Conservation (phyloP, 257 asterid genomes). For the Nicotiana sylvestris region DNA sequence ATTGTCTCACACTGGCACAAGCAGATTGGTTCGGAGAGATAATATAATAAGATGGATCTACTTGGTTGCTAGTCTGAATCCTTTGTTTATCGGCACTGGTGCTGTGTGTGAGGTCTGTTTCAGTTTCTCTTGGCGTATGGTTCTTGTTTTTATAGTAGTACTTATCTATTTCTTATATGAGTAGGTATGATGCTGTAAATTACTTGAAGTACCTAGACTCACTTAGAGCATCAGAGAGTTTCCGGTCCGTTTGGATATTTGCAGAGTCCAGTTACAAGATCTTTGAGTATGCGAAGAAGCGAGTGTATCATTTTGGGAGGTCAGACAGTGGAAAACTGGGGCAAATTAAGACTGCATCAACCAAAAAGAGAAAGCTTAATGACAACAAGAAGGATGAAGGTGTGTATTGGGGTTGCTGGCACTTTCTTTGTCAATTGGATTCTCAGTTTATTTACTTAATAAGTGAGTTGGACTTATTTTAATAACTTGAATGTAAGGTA, state of each 20-base stretch:
- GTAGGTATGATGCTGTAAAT: slow-evolving; percentile 95
- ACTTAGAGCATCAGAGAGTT: slow-evolving; percentile 96
- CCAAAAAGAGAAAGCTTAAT: slow-evolving; percentile 69
- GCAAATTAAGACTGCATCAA: slow-evolving; percentile 37
- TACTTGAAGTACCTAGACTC: slow-evolving; percentile 95
- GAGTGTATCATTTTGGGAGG: slow-evolving; percentile 88
- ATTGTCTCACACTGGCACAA: not conserved
- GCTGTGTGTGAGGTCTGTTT: not conserved
- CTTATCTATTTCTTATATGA: slow-evolving; percentile 19
- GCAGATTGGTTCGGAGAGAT: not conserved
- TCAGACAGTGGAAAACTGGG: slow-evolving; percentile 51
- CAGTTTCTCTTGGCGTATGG: not conserved
- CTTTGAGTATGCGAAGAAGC: slow-evolving; percentile 89
- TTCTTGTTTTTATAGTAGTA: slow-evolving; percentile 7
- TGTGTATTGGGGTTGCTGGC: slow-evolving; percentile 27
- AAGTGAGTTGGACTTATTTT: not conserved
- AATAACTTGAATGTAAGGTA: not conserved
- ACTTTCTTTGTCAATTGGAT: slow-evolving; percentile 13
- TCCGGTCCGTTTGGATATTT: slow-evolving; percentile 96
- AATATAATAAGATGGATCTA: not conserved
- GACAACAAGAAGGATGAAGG: slow-evolving; percentile 57
- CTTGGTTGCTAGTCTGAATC: slow-evolving; percentile 6
- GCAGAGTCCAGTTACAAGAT: slow-evolving; percentile 98
- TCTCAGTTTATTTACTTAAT: slow-evolving; percentile 11
- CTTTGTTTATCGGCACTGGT: not conserved